Evolutionary conservation across 2,329 filamentous ascomycete genomes (phyloP), one percentile per base, ranked within the genome.

Genomic region (Colletotrichum sojae): DNA sequence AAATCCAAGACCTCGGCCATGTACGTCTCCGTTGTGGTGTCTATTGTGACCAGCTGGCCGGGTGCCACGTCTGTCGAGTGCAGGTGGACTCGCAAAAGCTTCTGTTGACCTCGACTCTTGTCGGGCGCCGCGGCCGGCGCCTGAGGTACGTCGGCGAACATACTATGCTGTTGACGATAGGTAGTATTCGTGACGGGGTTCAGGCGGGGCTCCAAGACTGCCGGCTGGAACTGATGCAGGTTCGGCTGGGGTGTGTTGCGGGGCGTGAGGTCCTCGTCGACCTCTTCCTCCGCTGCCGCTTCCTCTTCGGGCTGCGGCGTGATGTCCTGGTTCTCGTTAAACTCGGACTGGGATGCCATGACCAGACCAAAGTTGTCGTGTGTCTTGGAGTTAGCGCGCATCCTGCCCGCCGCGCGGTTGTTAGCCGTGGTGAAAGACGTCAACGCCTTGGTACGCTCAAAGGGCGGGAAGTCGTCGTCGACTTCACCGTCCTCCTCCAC

Each of bases 281-380:
- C 74, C 3, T 76, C 74, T 40, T 78, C 73, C 70, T 84, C 77
- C 55, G 78, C 71, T 49, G 76, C 74, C 68, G 77, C 67, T 54
- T 84, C 82, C 55, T 75, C 76, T 16, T 73, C 77, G 53, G 91
- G 89, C 59, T 92, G 85, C 5, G 91, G 91, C 3, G 92, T 94
- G 61, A 89, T 76, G 48, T 82, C 84, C 76, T 93, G 89, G 74
- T 95, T 94, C 63, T 92, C 90, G 63, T 84, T 83, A 73, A 90
- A 92, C 74, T 92, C 90, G 12, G 87, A 87, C 66, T 89, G 84
- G 1, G 89, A 91, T 3, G 93, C 93, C 75, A 91, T 88, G 13
- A 94, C 92, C 27, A 97, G 83, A 13, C 91, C 93, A 79, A 97
- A 95, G 73, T 96, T 93, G 74, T 95, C 93, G 83, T 91, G 94